Conservation (phyloP, 768 basidiomycete genomes). For the Mycena indigotica region DNA sequence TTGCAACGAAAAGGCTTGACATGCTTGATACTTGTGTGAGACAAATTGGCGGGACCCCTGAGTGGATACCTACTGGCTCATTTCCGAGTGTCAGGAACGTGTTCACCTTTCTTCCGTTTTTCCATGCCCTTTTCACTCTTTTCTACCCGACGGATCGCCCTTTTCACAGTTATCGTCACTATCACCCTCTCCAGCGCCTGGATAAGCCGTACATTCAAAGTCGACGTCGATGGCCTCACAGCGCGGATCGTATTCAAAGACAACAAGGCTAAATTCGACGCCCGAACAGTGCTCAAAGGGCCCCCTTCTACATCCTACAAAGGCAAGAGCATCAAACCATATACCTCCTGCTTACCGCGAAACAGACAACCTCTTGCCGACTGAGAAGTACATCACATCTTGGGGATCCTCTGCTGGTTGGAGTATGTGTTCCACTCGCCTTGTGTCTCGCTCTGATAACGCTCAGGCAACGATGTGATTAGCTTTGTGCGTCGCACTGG, state of each 20-base stretch:
- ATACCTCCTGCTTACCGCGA: not conserved
- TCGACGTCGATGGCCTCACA: too few species aligned
- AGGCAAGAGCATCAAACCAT: slow-evolving; percentile 24
- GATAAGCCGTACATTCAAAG: too few species aligned
- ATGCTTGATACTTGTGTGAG: too few species aligned
- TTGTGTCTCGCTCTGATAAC: not conserved
- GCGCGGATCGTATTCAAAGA: too few species aligned
- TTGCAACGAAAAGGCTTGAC: too few species aligned
- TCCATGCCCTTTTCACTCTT: not conserved
- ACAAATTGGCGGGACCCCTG: too few species aligned
- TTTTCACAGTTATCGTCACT: not conserved
- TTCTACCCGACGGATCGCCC: not conserved
- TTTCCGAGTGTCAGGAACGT: too few species aligned
- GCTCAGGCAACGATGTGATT: slow-evolving; percentile 4
- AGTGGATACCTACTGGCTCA: too few species aligned
- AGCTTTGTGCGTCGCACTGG: not conserved
- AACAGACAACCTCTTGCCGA: slow-evolving; percentile 41
- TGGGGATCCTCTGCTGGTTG: slow-evolving; percentile 43
- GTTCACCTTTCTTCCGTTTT: not conserved
- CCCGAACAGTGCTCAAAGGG: slow-evolving; percentile 22
- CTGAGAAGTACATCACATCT: slow-evolving; percentile 48
- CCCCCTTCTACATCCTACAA: slow-evolving; percentile 42
- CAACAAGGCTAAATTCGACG: not conserved
- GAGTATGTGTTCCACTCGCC: slow-evolving; percentile 10
- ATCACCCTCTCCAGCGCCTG: not conserved